These are phyloP conservation scores for Jacaranda copaia DNA, from an alignment of 257 asterid species.

Conservation along the genomic window DNA sequence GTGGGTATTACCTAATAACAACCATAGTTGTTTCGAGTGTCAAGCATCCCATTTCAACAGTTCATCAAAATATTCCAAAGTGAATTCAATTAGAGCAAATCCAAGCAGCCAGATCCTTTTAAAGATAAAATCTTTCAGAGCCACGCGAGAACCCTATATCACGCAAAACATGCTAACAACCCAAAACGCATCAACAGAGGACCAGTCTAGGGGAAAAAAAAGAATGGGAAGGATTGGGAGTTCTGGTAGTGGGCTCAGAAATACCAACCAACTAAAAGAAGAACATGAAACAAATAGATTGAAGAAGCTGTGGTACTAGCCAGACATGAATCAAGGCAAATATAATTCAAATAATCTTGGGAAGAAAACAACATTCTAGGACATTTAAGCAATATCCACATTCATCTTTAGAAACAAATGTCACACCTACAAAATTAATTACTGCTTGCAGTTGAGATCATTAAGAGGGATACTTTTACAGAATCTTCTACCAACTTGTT, in stretches of 20 bases:
- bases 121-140: not conserved
- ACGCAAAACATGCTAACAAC: not conserved
- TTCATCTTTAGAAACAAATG: conserved; percentile 17
- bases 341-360: not conserved
- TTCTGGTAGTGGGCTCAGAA: not conserved
- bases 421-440: conserved; percentile 25
- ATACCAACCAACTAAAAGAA: not conserved
- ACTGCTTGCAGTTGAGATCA: conserved; percentile 12
- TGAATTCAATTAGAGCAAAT: not conserved
- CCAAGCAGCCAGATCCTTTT: not conserved
- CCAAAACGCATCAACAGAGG: not conserved
- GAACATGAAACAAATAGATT: not conserved
- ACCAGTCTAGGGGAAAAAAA: not conserved
- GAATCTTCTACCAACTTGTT: conserved; percentile 26
- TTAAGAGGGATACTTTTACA: not conserved
- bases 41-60: not conserved
- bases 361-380: not conserved
- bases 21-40: not conserved
- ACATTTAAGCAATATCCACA: conserved; percentile 7
- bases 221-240: not conserved
- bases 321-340: not conserved
- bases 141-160: not conserved
- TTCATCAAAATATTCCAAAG: not conserved
- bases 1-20: not conserved
- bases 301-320: not conserved